Conservation (phyloP, 768 basidiomycete species). For the Cantharellus anzutake region DNA sequence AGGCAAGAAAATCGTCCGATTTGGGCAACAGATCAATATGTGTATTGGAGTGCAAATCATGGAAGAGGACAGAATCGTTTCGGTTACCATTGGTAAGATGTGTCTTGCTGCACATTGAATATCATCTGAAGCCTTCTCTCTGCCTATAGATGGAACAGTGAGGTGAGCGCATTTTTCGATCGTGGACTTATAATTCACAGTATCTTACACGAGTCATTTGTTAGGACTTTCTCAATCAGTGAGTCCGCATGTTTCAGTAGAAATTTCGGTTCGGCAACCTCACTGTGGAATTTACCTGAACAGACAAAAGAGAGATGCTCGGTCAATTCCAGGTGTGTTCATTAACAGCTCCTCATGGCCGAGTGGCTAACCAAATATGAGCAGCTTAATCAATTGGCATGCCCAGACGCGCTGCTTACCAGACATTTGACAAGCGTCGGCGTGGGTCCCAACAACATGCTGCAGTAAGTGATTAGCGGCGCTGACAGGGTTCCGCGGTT, state of each 20-base stretch:
- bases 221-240: conserved; percentile 83
- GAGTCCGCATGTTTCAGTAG: conserved; percentile 17
- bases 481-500: not conserved
- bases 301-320: conserved; percentile 67
- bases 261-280: not conserved
- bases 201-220: conserved; percentile 43
- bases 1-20: conserved; percentile 74
- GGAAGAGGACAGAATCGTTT: conserved; percentile 63
- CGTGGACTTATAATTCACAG: not conserved
- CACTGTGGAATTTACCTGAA: not conserved
- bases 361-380: not conserved
- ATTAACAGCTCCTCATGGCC: not conserved
- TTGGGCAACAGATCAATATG: conserved; percentile 84
- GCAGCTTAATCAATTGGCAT: conserved; percentile 31
- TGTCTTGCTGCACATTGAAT: not conserved
- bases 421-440: conserved; percentile 62
- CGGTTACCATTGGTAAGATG: conserved; percentile 45
- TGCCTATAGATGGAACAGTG: not conserved
- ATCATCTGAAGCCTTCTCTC: not conserved
- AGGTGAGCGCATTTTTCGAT: not conserved
- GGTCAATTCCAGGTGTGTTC: conserved; percentile 73
- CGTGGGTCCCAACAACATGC: conserved; percentile 66
- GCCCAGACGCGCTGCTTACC: conserved; percentile 42
- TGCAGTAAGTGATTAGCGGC: conserved; percentile 35
- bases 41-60: conserved; percentile 82